Evolutionary conservation across 495 filamentous ascomycete species (phyloP).

Genomic region (Penicillium silybi): DNA sequence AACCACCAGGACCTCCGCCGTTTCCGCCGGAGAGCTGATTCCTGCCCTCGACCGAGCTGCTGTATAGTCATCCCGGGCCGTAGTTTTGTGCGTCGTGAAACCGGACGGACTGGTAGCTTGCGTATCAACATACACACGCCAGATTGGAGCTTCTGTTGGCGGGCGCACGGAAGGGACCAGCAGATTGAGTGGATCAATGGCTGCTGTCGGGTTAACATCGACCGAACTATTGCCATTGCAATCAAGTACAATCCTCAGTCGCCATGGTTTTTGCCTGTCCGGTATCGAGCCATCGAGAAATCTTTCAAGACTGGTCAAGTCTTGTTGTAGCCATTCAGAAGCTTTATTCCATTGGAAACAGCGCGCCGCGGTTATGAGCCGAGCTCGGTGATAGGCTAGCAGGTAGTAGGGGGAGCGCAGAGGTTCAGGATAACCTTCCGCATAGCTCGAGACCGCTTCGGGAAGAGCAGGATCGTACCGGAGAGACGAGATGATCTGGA

Average conservation of each 20-base stretch:
- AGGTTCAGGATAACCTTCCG: constrained; percentile 37
- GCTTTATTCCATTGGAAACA: constrained; percentile 59
- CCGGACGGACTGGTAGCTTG: constrained; percentile 49
- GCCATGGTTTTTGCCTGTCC: constrained; percentile 36
- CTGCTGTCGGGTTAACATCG: constrained; percentile 45
- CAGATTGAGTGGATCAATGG: constrained; percentile 48
- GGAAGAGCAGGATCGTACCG: constrained; percentile 67
- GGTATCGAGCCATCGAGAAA: constrained; percentile 36
- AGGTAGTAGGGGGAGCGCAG: constrained; percentile 74
- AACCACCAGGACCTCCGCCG: constrained; percentile 70
- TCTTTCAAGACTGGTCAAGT: constrained; percentile 20
- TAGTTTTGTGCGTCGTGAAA: constrained; percentile 76
- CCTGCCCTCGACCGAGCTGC: constrained; percentile 54
- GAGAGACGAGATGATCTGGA: constrained; percentile 68
- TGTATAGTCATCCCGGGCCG: constrained; percentile 59
- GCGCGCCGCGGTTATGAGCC: constrained; percentile 68
- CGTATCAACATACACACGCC: constrained; percentile 55
- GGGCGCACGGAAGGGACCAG: constrained; percentile 42
- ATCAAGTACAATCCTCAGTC: constrained; percentile 53
- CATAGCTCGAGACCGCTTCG: constrained; percentile 28
- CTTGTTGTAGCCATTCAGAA: constrained; percentile 27
- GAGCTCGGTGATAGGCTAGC: constrained; percentile 74
- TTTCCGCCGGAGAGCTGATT: constrained; percentile 48
- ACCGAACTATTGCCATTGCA: constrained; percentile 45
- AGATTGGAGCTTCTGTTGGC: constrained; percentile 15